Conservation (phyloP, 2,329 filamentous ascomycete species). For the Boeremia lycopersici region DNA sequence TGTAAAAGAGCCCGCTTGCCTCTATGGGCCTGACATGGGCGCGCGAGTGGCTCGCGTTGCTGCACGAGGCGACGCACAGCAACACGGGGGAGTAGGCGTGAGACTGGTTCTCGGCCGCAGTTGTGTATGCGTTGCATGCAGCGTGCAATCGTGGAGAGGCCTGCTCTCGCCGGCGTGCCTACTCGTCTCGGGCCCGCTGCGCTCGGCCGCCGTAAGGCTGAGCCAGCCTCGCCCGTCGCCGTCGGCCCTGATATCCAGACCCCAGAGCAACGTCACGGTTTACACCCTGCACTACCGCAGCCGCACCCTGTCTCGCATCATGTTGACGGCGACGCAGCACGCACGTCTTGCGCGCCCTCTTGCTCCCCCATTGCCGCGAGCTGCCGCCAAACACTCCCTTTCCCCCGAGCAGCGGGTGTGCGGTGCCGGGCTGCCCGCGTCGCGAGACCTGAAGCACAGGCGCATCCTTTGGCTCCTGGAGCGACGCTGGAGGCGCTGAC, state of each 20-base stretch:
- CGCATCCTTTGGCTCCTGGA: not conserved
- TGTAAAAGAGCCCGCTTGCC: not conserved
- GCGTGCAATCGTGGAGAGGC: not conserved
- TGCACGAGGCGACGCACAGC: slow-evolving; percentile 1
- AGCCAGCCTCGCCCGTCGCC: not conserved
- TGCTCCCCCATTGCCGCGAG: too few relatives aligned
- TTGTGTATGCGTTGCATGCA: not conserved
- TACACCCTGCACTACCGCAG: slow-evolving; percentile 6
- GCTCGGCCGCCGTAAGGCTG: not conserved
- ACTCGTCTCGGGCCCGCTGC: not conserved
- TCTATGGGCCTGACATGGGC: not conserved
- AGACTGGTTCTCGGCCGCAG: not conserved
- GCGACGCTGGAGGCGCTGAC: not conserved
- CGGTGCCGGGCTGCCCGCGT: too few relatives aligned
- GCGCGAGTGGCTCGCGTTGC: slow-evolving; percentile 2
- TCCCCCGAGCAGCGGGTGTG: not conserved
- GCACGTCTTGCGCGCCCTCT: too few relatives aligned
- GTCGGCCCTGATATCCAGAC: not conserved
- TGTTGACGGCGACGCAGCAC: slow-evolving; percentile 3
- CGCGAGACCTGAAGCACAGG: too few relatives aligned
- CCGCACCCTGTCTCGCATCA: slow-evolving; percentile 18
- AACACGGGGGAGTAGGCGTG: not conserved
- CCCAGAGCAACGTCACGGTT: not conserved
- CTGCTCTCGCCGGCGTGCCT: too few relatives aligned
- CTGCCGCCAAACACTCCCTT: not conserved